phyloP scores from a whole-genome alignment of 2,329 filamentous ascomycete genomes.

The Diaporthe sp. region DNA sequence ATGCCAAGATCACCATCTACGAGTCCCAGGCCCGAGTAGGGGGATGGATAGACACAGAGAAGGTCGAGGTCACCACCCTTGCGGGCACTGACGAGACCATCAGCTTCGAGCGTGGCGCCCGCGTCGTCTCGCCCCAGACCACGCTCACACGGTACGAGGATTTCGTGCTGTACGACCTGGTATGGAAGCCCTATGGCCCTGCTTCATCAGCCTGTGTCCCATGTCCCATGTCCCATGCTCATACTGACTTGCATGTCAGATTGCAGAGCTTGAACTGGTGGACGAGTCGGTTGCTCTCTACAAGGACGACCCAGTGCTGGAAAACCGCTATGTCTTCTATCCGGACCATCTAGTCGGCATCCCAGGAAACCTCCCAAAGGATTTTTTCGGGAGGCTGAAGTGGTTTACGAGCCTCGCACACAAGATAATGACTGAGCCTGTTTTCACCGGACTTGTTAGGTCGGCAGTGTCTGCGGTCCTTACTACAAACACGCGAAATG shows the following conservation, averaged over 20 bases:
- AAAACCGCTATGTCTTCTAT: slow-evolving; percentile 84
- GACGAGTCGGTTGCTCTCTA: slow-evolving; percentile 13
- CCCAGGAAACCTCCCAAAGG: slow-evolving; percentile 52
- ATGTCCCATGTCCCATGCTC: not conserved
- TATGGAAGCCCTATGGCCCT: slow-evolving; percentile 57
- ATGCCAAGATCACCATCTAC: slow-evolving; percentile 82
- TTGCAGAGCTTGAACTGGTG: slow-evolving; percentile 38
- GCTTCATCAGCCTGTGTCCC: slow-evolving; percentile 35
- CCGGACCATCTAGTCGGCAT: slow-evolving; percentile 82
- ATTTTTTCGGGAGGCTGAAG: not conserved
- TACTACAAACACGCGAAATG: not conserved
- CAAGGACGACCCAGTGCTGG: slow-evolving; percentile 58
- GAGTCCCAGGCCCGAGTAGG: slow-evolving; percentile 80
- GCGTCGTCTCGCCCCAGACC: slow-evolving; percentile 75
- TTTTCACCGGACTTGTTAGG: slow-evolving; percentile 61
- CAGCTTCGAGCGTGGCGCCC: slow-evolving; percentile 86
- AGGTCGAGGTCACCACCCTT: slow-evolving; percentile 65
- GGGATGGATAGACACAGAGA: slow-evolving; percentile 85
- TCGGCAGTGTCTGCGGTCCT: slow-evolving; percentile 23
- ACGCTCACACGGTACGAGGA: slow-evolving; percentile 66
- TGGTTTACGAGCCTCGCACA: not conserved
- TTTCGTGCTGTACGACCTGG: slow-evolving; percentile 78
- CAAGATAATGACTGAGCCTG: slow-evolving; percentile 64
- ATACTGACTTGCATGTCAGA: slow-evolving; percentile 37
- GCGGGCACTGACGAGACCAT: slow-evolving; percentile 70